Conservation (phyloP, 2,329 filamentous ascomycete genomes). For the Sporothrix euskadiensis region DNA sequence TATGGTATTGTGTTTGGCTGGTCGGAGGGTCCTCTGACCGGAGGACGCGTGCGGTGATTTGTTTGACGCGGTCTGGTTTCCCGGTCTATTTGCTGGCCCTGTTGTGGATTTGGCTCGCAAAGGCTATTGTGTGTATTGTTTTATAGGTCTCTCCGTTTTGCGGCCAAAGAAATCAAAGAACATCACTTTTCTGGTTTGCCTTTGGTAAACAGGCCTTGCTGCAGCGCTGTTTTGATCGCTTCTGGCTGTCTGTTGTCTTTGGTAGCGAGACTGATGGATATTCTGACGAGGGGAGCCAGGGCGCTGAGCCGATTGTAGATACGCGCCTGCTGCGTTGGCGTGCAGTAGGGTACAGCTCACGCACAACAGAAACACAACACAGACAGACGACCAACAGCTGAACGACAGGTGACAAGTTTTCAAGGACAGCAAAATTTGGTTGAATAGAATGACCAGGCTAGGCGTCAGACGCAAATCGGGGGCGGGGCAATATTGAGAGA, state of each 20-base stretch:
- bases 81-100: conserved; percentile 5
- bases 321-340: neutral
- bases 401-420: neutral
- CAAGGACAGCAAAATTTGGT: neutral
- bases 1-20: neutral
- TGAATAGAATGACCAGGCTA: conserved; percentile 1
- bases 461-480: conserved; percentile 12
- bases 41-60: neutral
- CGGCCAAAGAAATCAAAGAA: neutral
- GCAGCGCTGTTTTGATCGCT: neutral
- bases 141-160: neutral
- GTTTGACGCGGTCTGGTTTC: neutral
- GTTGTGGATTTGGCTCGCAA: neutral
- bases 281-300: neutral
- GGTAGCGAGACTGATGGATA: neutral
- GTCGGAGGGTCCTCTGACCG: neutral
- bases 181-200: neutral
- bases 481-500: neutral
- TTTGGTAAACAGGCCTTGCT: neutral
- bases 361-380: neutral
- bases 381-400: neutral
- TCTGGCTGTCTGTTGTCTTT: neutral
- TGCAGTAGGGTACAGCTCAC: neutral
- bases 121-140: neutral
- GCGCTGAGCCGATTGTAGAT: neutral